Conservation (phyloP, 2,329 filamentous ascomycete species). For the Fusarium globosum region DNA sequence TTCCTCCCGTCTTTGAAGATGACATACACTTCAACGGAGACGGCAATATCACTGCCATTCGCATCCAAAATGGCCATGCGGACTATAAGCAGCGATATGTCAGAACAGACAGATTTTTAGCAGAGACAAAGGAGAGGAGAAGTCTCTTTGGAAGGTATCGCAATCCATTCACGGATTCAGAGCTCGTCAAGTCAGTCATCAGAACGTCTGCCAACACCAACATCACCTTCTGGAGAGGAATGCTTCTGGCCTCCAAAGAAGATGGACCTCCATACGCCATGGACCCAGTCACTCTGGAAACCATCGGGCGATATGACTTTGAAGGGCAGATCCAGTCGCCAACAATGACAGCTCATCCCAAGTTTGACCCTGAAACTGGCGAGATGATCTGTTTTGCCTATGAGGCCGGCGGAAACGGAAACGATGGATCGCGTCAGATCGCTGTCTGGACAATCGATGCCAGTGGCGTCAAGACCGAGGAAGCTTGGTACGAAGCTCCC, state of each 20-base stretch:
- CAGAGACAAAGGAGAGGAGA: background rate
- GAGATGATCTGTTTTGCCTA: conserved; percentile 13
- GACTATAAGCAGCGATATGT: conserved; percentile 21
- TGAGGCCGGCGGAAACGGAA: conserved; percentile 9
- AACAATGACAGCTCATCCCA: conserved; percentile 20
- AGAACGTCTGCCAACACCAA: conserved; percentile 22
- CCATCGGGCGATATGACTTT: conserved; percentile 3
- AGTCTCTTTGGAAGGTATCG: conserved; percentile 25
- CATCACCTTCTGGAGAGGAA: conserved; percentile 12
- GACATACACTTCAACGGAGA: conserved; percentile 31
- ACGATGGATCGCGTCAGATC: conserved; percentile 2
- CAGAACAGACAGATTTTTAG: conserved; percentile 5
- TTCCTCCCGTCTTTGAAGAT: conserved; percentile 17
- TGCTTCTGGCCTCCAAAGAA: conserved; percentile 18
- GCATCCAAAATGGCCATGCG: background rate
- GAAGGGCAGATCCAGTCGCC: conserved; percentile 8
- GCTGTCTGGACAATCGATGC: background rate
- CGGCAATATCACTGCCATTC: conserved; percentile 17
- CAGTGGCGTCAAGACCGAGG: background rate
- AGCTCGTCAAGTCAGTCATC: conserved; percentile 6
- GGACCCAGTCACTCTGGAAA: conserved; percentile 21
- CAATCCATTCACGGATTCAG: conserved; percentile 15
- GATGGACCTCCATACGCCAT: conserved; percentile 10
- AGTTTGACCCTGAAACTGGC: background rate
- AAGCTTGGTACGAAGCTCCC: conserved; percentile 16